Conservation (phyloP, 495 filamentous ascomycete species). For the Evansstolkia leycettana region DNA sequence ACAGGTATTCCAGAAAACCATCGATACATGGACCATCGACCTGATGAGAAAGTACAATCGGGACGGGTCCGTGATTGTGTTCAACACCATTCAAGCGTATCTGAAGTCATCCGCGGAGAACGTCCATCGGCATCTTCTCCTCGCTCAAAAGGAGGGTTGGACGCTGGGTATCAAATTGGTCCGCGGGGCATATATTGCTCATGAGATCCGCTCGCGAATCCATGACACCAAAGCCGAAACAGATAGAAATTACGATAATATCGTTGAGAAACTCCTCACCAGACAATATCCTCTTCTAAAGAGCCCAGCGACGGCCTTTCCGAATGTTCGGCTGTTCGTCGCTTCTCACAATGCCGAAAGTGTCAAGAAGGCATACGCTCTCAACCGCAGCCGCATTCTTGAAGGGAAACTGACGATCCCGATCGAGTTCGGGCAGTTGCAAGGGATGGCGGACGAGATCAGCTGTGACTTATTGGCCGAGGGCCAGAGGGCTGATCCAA, state of each 20-base stretch:
- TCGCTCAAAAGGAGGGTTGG: constrained; percentile 50
- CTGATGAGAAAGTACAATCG: constrained; percentile 67
- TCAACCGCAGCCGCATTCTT: constrained; percentile 8
- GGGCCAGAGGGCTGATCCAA: constrained; percentile 10
- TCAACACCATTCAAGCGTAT: constrained; percentile 70
- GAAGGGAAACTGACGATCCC: constrained; percentile 37
- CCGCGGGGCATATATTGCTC: constrained; percentile 62
- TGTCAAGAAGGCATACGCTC: constrained; percentile 30
- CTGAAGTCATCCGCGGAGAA: constrained; percentile 50
- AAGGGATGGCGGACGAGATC: constrained; percentile 90
- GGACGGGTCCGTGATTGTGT: constrained; percentile 39
- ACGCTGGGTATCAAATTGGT: constrained; percentile 81
- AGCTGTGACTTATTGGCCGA: constrained; percentile 55
- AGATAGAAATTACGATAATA: constrained; percentile 27
- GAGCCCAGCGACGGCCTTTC: constrained; percentile 34
- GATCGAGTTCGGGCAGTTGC: constrained; percentile 69
- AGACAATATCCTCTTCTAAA: constrained; percentile 52
- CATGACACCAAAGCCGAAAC: constrained; percentile 29
- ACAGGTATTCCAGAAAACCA: constrained; percentile 55
- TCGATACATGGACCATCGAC: constrained; percentile 65
- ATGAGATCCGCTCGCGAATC: constrained; percentile 23
- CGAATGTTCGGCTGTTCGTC: constrained; percentile 10
- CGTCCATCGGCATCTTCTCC: constrained; percentile 48
- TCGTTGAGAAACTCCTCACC: constrained; percentile 46
- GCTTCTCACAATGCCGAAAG: constrained; percentile 24